Conservation (phyloP, 2,329 filamentous ascomycete genomes). For the Aspergillus sp. region DNA sequence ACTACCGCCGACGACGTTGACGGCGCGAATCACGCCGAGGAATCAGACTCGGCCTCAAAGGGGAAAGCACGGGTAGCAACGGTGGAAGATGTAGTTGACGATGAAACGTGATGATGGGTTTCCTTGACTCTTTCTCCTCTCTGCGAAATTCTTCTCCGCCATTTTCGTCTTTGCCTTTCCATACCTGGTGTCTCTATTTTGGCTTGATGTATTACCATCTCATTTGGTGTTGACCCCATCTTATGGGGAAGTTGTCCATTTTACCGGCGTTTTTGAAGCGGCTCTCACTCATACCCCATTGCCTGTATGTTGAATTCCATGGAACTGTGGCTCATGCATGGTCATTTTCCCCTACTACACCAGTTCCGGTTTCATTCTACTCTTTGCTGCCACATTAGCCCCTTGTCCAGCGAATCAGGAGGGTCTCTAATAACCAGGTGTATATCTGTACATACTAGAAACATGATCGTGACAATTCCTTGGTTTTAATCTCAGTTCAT, state of each 20-base stretch:
- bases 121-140: not conserved
- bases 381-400: too few relatives aligned
- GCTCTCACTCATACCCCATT: conserved; percentile 22
- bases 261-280: conserved; percentile 16
- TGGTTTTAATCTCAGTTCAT: not conserved
- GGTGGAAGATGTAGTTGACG: conserved; percentile 39
- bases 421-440: not conserved
- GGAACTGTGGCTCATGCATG: not conserved
- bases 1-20: not conserved
- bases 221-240: not conserved
- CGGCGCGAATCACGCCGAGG: conserved; percentile 10
- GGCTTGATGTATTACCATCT: conserved; percentile 9
- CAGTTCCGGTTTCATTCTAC: not conserved
- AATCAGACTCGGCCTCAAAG: conserved; percentile 30
- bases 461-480: not conserved
- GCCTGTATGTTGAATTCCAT: conserved; percentile 7
- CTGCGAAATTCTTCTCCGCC: not conserved
- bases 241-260: not conserved
- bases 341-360: not conserved
- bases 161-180: conserved; percentile 5
- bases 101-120: conserved; percentile 25
- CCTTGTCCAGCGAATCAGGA: too few relatives aligned
- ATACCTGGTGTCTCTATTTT: conserved; percentile 11
- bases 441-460: conserved; percentile 1
- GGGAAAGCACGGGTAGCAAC: conserved; percentile 38